Evolutionary conservation across 257 asterid genomes (phyloP), one percentile per base, ranked within the genome.

Genomic region (Primulina huaijiensis): DNA sequence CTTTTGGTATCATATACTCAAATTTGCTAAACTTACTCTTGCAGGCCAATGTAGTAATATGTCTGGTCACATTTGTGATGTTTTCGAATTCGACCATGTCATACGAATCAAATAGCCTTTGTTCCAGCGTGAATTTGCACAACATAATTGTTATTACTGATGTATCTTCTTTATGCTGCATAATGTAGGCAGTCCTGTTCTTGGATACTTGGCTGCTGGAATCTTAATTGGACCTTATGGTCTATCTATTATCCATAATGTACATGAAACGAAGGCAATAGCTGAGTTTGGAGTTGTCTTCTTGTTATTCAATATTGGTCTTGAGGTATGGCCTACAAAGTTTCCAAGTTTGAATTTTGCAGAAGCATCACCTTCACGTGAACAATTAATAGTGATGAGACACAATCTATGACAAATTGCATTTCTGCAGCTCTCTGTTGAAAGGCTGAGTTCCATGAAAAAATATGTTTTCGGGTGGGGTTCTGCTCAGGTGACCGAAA

Each of bases 271-370:
- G 46, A 94, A 91, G 84, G 96, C 99, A 61, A 92, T 94, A 75
- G 99, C 99, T 65, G 99, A 94, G 78, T 94, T 94, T 75, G 99
- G 99, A 59, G 99, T 94, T 75, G 99, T 94, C 78, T 94, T 94
- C 86, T 85, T 94, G 89, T 86, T 94, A 72, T 94, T 94, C 80
- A 94, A 94, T 78, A 94, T 94, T 78, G 99, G 99, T 72, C 96
- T 94, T 74, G 99, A 94, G 99, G 99, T 94, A 82, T 72, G 68
- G 30, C 43, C 55, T 10, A 55, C 53, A 43, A 62, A 57, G 19
- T 58, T 74, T 43, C 50, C 74, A 17, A 43, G 3, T 62, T 59
- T 66, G 33, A 34, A 46, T 64, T 61, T 27, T 58, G 57, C 30
- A 16, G 27, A 56, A 62, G 27, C 56, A 37, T 50, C 38, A 43